Conservation (phyloP, 768 basidiomycete genomes). For the Calocera cornea region DNA sequence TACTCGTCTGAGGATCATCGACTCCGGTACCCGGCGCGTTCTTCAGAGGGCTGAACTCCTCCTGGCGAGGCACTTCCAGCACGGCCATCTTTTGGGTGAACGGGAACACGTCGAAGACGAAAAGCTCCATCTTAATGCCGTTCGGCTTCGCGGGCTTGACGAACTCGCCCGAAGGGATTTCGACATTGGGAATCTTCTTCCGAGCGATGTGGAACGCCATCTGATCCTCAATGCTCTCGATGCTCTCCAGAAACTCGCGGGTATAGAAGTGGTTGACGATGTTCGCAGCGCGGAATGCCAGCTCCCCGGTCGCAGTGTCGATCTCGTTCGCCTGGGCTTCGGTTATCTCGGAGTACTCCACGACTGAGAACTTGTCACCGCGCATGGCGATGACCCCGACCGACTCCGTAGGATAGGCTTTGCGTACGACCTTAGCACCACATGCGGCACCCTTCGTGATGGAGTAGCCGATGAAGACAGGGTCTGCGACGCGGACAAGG, state of each 20-base stretch:
- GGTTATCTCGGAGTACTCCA: slow-evolving; percentile 95
- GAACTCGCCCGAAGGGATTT: slow-evolving; percentile 47
- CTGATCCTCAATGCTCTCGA: slow-evolving; percentile 68
- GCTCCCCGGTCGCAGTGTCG: slow-evolving; percentile 52
- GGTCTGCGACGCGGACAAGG: slow-evolving; percentile 92
- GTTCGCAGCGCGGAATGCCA: slow-evolving; percentile 87
- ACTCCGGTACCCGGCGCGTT: slow-evolving; percentile 87
- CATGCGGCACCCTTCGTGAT: slow-evolving; percentile 79
- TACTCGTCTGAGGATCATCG: slow-evolving; percentile 83
- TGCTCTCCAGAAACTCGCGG: slow-evolving; percentile 60
- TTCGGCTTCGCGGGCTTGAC: slow-evolving; percentile 84
- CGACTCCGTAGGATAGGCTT: slow-evolving; percentile 69
- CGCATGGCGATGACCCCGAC: slow-evolving; percentile 88
- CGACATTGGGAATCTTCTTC: slow-evolving; percentile 87
- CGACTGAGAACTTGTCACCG: slow-evolving; percentile 75
- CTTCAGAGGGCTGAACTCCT: slow-evolving; percentile 95
- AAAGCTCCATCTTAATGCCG: slow-evolving; percentile 98
- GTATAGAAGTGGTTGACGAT: slow-evolving; percentile 99
- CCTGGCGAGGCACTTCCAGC: slow-evolving; percentile 70
- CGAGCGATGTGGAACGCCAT: slow-evolving; percentile 96
- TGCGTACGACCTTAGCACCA: slow-evolving; percentile 93
- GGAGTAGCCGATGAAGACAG: slow-evolving; percentile 91
- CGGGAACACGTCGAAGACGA: slow-evolving; percentile 98
- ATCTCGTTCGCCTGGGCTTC: slow-evolving; percentile 72
- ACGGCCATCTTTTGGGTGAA: slow-evolving; percentile 72